Conservation (phyloP, 805 yeast species). For the Yamadazyma kitorensis region DNA sequence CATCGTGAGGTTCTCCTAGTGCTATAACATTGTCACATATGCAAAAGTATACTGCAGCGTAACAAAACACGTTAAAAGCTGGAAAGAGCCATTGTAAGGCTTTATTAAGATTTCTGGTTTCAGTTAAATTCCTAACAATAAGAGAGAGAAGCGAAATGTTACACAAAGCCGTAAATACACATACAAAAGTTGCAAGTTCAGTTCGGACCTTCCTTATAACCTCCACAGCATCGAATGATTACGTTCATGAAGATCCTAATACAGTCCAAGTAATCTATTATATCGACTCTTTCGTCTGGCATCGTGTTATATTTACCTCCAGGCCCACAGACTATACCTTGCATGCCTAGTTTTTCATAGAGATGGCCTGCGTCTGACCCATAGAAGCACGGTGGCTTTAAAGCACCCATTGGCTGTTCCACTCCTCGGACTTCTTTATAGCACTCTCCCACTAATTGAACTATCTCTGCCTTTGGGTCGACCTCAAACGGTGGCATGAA, state of each 20-base stretch:
- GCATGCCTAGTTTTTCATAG: slow-evolving; percentile 11
- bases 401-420: slow-evolving; percentile 13
- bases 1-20: too few relatives aligned
- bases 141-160: too few relatives aligned
- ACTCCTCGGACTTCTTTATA: slow-evolving; percentile 9
- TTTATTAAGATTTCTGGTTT: too few relatives aligned
- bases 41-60: too few relatives aligned
- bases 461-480: slow-evolving; percentile 8
- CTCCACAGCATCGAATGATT: slow-evolving; percentile 11
- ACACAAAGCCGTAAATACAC: too few relatives aligned
- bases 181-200: too few relatives aligned
- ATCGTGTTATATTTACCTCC: slow-evolving; percentile 13
- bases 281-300: slow-evolving; percentile 14
- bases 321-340: slow-evolving; percentile 14
- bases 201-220: slow-evolving; percentile 9
- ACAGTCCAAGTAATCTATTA: slow-evolving; percentile 12
- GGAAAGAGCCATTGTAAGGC: too few relatives aligned
- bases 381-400: slow-evolving; percentile 13
- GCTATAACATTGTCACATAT: too few relatives aligned
- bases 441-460: slow-evolving; percentile 3
- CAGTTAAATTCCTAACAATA: too few relatives aligned
- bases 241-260: slow-evolving; percentile 11
- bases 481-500: slow-evolving; percentile 14
- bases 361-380: slow-evolving; percentile 13
- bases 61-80: too few relatives aligned